Conservation (phyloP, 164 flowering plant genomes). For the Dillenia turbinata region DNA sequence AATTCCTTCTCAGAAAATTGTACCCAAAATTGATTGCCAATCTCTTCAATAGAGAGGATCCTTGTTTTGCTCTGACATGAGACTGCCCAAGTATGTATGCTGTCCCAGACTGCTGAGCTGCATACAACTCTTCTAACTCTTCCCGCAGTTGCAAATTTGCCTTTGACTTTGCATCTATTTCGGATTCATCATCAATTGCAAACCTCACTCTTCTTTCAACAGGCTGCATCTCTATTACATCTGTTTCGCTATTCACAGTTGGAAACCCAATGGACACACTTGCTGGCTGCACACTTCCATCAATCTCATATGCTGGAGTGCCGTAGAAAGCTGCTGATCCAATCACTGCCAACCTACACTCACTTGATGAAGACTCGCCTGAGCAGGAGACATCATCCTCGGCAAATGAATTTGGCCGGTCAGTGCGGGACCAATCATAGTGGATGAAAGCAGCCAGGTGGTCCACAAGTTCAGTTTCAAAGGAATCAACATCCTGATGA, state of each 20-base stretch:
- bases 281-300: constrained; percentile 48
- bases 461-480: constrained; percentile 67
- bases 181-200: constrained; percentile 41
- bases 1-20: constrained; percentile 70
- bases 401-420: constrained; percentile 8
- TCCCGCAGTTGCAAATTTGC: constrained; percentile 29
- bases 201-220: constrained; percentile 54
- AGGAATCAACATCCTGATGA: constrained; percentile 80
- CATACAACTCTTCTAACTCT: constrained; percentile 61
- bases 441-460: constrained; percentile 62
- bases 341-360: constrained; percentile 55
- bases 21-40: constrained; percentile 67
- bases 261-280: constrained; percentile 62
- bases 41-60: constrained; percentile 61
- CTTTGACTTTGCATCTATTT: constrained; percentile 13
- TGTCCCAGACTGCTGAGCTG: constrained; percentile 74
- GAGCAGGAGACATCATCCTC: constrained; percentile 35
- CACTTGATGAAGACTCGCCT: constrained; percentile 28
- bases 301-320: constrained; percentile 39
- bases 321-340: constrained; percentile 46
- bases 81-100: constrained; percentile 91
- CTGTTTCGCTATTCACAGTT: constrained; percentile 48
- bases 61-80: constrained; percentile 74
- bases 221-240: constrained; percentile 61
- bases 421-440: constrained; percentile 39